Conservation (phyloP, 148 eudicot genomes). For the Hydrangea macrophylla region DNA sequence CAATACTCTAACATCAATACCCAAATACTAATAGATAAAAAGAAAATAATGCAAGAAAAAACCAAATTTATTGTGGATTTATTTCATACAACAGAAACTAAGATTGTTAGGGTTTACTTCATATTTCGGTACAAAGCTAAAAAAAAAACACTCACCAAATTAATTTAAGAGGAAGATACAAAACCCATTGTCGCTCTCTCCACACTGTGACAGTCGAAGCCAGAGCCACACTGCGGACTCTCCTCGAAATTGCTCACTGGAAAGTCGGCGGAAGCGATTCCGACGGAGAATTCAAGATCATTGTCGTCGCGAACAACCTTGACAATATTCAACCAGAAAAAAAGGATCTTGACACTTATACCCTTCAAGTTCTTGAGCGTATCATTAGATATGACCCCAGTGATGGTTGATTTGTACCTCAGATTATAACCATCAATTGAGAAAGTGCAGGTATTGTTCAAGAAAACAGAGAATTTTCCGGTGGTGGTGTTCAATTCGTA, state of each 20-base stretch:
- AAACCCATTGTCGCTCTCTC: too few relatives aligned
- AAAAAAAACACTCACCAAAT: too few relatives aligned
- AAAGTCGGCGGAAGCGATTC: slow-evolving; percentile 39
- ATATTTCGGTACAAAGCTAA: too few relatives aligned
- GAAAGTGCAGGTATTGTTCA: slow-evolving; percentile 35
- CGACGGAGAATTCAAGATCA: slow-evolving; percentile 42
- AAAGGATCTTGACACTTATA: slow-evolving; percentile 34
- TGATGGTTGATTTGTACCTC: slow-evolving; percentile 36
- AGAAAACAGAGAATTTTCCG: slow-evolving; percentile 34
- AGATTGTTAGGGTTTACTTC: too few relatives aligned
- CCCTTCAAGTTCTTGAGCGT: slow-evolving; percentile 33
- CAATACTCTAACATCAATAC: too few relatives aligned
- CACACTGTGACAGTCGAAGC: slow-evolving; percentile 46
- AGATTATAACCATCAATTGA: slow-evolving; percentile 27
- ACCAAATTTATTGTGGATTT: too few relatives aligned
- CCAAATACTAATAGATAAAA: too few relatives aligned
- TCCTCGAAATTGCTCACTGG: slow-evolving; percentile 32
- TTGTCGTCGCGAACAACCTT: slow-evolving; percentile 31
- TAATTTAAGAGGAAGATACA: too few relatives aligned
- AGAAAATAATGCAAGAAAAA: too few relatives aligned
- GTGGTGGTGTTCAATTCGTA: slow-evolving; percentile 38
- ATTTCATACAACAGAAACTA: too few relatives aligned
- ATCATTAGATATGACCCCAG: slow-evolving; percentile 30
- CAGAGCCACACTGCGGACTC: slow-evolving; percentile 59
- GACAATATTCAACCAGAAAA: slow-evolving; percentile 35